Conservation (phyloP, 176 grass and related monocot species). For the Carex pumila region DNA sequence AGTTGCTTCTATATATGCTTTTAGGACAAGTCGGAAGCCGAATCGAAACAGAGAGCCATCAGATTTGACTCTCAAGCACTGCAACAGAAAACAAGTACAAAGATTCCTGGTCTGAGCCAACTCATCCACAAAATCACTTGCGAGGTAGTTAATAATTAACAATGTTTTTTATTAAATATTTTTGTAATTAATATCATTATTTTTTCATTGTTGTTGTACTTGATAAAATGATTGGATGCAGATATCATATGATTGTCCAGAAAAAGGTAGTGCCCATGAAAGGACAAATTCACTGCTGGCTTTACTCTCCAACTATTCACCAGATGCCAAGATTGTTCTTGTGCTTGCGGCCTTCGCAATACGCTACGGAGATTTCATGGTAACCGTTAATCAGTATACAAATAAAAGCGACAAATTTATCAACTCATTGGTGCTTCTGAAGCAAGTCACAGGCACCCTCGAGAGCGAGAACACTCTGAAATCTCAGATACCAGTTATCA, state of each 20-base stretch:
- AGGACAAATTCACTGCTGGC: constrained; percentile 1
- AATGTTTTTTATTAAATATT: background rate
- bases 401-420: background rate
- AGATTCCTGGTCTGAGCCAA: constrained; percentile 7
- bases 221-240: background rate
- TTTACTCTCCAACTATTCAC: constrained; percentile 1
- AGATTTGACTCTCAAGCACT: background rate
- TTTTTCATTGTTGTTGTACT: background rate
- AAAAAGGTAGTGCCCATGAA: constrained; percentile 13
- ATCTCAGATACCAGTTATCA: background rate
- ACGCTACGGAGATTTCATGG: constrained; percentile 8
- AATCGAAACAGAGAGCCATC: background rate
- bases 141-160: background rate
- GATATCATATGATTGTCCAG: background rate
- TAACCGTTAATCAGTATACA: background rate
- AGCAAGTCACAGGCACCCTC: background rate
- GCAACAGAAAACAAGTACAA: background rate
- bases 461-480: background rate
- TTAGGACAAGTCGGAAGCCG: background rate
- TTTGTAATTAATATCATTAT: background rate
- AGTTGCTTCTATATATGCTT: background rate
- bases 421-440: background rate
- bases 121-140: constrained; percentile 9
- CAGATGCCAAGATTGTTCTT: constrained; percentile 6
- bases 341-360: background rate